Conservation (phyloP, 2,329 filamentous ascomycete species). For the Botrytis paeoniae region DNA sequence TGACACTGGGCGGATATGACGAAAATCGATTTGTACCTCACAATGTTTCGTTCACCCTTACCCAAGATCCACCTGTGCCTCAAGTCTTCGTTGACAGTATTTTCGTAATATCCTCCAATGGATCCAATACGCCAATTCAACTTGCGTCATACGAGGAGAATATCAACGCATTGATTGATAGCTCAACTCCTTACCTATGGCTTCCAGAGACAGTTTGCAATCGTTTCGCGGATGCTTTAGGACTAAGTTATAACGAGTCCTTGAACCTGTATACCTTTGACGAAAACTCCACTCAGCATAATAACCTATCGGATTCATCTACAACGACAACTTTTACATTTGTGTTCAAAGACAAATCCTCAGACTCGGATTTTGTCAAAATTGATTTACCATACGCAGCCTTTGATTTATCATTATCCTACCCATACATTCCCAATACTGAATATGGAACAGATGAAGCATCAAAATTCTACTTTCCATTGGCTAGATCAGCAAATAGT, state of each 20-base stretch:
- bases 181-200: conserved; percentile 62
- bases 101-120: conserved; percentile 26
- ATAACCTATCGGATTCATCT: conserved; percentile 44
- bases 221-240: conserved; percentile 61
- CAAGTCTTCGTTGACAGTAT: conserved; percentile 31
- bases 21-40: conserved; percentile 59
- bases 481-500: conserved; percentile 32
- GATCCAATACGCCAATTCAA: conserved; percentile 44
- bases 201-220: conserved; percentile 59
- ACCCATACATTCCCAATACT: conserved; percentile 41
- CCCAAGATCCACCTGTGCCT: conserved; percentile 47
- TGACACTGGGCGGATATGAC: conserved; percentile 72
- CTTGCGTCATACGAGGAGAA: conserved; percentile 29
- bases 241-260: conserved; percentile 61
- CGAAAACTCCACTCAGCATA: conserved; percentile 50
- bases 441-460: conserved; percentile 44
- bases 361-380: conserved; percentile 44
- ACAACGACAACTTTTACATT: conserved; percentile 56
- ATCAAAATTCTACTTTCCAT: conserved; percentile 41
- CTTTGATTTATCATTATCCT: conserved; percentile 36
- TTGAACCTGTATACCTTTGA: conserved; percentile 64
- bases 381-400: conserved; percentile 38
- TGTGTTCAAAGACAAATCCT: conserved; percentile 42
- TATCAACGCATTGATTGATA: conserved; percentile 50
- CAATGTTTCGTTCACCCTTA: conserved; percentile 56